Conservation (phyloP, 768 basidiomycete species). For the Amyloporia xantha region DNA sequence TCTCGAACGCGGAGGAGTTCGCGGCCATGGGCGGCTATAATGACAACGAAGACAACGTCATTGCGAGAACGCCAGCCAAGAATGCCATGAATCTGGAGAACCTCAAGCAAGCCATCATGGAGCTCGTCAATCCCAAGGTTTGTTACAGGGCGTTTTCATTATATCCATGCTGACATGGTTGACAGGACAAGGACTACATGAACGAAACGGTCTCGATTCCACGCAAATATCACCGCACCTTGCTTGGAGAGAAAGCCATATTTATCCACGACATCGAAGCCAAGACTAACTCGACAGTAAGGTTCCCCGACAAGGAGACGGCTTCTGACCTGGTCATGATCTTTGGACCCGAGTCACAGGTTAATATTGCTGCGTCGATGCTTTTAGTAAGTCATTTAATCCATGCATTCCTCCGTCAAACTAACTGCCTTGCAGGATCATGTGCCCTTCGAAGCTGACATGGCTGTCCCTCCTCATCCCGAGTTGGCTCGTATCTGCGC, state of each 20-base stretch:
- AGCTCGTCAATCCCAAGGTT: slow-evolving; percentile 94
- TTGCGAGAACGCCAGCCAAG: slow-evolving; percentile 97
- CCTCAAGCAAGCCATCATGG: slow-evolving; percentile 94
- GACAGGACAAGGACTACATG: slow-evolving; percentile 92
- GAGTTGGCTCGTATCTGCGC: slow-evolving; percentile 72
- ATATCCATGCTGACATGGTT: not conserved
- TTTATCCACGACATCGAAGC: slow-evolving; percentile 96
- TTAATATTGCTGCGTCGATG: slow-evolving; percentile 96
- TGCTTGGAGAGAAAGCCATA: slow-evolving; percentile 93
- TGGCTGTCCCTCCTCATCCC: slow-evolving; percentile 78
- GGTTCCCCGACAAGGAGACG: slow-evolving; percentile 89
- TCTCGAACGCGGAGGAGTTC: slow-evolving; percentile 96
- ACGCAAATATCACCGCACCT: slow-evolving; percentile 87
- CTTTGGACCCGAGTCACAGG: slow-evolving; percentile 94
- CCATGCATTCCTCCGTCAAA: not conserved
- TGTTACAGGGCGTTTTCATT: slow-evolving; percentile 12
- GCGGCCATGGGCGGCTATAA: slow-evolving; percentile 90
- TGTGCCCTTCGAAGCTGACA: slow-evolving; percentile 93
- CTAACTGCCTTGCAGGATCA: slow-evolving; percentile 60
- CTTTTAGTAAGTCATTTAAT: slow-evolving; percentile 54
- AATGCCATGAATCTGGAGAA: slow-evolving; percentile 94
- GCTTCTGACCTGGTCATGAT: slow-evolving; percentile 96
- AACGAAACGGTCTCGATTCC: slow-evolving; percentile 92
- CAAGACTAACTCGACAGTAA: slow-evolving; percentile 90
- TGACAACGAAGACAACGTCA: slow-evolving; percentile 97